Base-by-base conservation (phyloP, 2,329 filamentous ascomycete genomes). In the Knoxdaviesia proteae region DNA sequence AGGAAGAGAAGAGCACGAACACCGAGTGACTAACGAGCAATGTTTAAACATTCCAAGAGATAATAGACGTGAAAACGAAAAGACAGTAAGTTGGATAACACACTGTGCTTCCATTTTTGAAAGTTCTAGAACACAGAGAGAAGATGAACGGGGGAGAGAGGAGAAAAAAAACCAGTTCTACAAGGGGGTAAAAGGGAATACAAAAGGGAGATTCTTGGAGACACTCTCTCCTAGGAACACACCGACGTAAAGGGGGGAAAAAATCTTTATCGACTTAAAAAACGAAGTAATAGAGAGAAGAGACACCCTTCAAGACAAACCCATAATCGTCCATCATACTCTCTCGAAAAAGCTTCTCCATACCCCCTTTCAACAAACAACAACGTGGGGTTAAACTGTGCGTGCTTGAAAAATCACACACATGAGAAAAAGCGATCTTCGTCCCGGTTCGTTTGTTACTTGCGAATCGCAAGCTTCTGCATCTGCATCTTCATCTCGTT, bases 401-500 rank as follows among this genome's bases (percentile, higher is more conserved):
- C 36, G 30, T 38, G 30, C 30, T 20, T 38, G 11, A 20, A 6
- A 38, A 20, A n/a, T 11, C 11, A 5, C 36, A 38, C n/a, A 38
- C 11, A 7, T 9, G n/a, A n/a, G 6, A 38, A 38, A 8, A n/a
- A 38, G 20, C 20, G 20, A 20, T 20, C 20, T 2, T 20, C 2
- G 20, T 20, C 20, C n/a, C n/a, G 11, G 20, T 38, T 35, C 30
- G 30, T 5, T n/a, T 31, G 7, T 42, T 40, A 44, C 35, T 44
- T 44, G 42, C 45, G 45, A 11, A 46, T 46, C 40, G 44, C 41
- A 36, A 46, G 38, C 44, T 47, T 49, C 46, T 49, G 47, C 48
- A 52, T 53, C 45, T 51, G 48, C 69, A 79, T 68, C 58, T 77
- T 81, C 46, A 86, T 65, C 56, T 75, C 71, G 48, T 65, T 71